phyloP scores from a whole-genome alignment of 257 asterid genomes.

The Solanum medicagineum region DNA sequence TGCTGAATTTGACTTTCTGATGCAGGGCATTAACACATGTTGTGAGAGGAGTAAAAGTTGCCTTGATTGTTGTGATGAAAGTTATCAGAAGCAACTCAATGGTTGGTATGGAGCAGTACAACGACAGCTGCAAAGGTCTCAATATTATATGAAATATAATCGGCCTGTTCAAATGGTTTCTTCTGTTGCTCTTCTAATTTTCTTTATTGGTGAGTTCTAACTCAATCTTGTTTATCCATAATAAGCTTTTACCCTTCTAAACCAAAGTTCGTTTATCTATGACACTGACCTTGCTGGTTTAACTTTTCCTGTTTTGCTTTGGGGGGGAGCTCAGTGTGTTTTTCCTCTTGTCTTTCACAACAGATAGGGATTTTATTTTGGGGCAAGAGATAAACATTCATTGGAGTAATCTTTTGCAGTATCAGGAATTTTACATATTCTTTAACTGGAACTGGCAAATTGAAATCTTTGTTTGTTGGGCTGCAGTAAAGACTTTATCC shows the following conservation, averaged over 20 bases:
- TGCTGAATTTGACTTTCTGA: neutral
- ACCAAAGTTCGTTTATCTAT: neutral
- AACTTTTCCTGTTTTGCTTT: neutral
- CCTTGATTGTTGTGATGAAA: constrained; percentile 54
- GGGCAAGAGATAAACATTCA: neutral
- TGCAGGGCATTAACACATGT: constrained; percentile 45
- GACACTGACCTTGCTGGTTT: neutral
- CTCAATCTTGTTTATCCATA: neutral
- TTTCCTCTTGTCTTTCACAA: neutral
- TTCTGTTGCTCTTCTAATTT: constrained; percentile 39
- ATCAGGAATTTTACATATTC: neutral
- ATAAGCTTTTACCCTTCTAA: neutral
- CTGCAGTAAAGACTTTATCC: neutral
- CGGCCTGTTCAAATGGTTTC: constrained; percentile 53
- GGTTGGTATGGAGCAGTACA: constrained; percentile 80
- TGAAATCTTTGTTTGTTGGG: neutral
- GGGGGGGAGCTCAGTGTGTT: neutral
- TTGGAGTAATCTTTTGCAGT: neutral
- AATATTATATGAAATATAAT: constrained; percentile 67
- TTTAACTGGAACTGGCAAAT: neutral
- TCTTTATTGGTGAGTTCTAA: constrained; percentile 63
- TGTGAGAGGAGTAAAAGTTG: constrained; percentile 61
- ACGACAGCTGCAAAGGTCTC: constrained; percentile 88
- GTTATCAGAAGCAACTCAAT: constrained; percentile 53
- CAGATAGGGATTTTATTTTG: neutral